Conservation (phyloP, 352 stramenopile genomes). For the Globisporangium cylindrosporum region DNA sequence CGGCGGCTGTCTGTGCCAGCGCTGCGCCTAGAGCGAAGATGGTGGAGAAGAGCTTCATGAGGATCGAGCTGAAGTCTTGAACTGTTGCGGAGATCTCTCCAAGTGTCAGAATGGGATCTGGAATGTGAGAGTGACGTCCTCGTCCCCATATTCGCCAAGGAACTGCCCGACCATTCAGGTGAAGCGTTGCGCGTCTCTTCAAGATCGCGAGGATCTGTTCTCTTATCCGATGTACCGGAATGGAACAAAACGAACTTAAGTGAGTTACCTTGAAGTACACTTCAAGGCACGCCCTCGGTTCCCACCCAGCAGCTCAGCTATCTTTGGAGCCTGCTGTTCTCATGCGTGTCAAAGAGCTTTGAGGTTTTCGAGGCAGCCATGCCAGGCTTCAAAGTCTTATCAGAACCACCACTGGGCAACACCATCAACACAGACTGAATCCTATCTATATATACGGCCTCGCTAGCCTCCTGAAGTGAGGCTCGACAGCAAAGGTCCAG, state of each 20-base stretch:
- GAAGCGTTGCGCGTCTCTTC: neutral
- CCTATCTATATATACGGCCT: conserved; percentile 2
- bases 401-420: neutral
- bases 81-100: neutral
- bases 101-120: neutral
- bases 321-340: neutral
- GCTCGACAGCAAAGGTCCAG: neutral
- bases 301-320: neutral
- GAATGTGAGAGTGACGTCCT: neutral
- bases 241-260: neutral
- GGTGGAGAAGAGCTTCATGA: conserved; percentile 12
- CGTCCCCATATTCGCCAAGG: neutral
- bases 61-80: neutral
- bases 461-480: neutral
- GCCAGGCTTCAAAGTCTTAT: neutral
- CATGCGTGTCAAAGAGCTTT: neutral
- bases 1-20: conserved; percentile 14
- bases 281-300: neutral
- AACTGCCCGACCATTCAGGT: neutral
- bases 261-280: neutral
- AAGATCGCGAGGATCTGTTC: neutral
- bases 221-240: neutral
- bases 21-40: neutral
- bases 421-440: neutral
- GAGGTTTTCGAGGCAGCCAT: neutral